Evolutionary conservation across 768 basidiomycete species (phyloP).

Genomic region (Chalciporus piperatus): DNA sequence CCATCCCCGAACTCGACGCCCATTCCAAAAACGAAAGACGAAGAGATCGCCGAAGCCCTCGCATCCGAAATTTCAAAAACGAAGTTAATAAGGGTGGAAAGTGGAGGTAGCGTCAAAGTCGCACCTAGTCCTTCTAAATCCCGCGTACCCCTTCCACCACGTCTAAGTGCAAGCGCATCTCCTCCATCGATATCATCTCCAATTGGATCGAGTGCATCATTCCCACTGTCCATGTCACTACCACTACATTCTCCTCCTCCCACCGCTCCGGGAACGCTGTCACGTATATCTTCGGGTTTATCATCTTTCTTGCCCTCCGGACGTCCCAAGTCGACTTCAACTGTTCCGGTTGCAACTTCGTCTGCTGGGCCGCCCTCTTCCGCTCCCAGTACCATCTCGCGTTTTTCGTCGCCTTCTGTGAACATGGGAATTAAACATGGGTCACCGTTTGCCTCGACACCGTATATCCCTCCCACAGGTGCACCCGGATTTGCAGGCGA

Average conservation of each 20-base stretch:
- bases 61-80: constrained; percentile 27
- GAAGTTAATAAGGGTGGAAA: constrained; percentile 3
- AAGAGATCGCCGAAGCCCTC: constrained; percentile 38
- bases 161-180: constrained; percentile 21
- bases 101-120: constrained; percentile 13
- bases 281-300: constrained; percentile 47
- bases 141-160: constrained; percentile 21
- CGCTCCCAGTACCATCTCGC: constrained; percentile 9
- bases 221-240: constrained; percentile 7
- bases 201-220: constrained; percentile 13
- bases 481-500: constrained; percentile 79
- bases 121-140: constrained; percentile 4
- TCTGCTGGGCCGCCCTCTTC: constrained; percentile 12
- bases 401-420: constrained; percentile 14
- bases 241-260: background rate
- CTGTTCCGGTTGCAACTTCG: constrained; percentile 1
- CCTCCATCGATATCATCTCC: constrained; percentile 24
- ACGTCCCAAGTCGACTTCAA: constrained; percentile 15
- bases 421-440: constrained; percentile 36
- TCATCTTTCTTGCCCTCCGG: constrained; percentile 44
- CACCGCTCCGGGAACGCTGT: constrained; percentile 32
- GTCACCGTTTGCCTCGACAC: constrained; percentile 48
- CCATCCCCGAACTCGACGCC: constrained; percentile 33
- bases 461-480: constrained; percentile 51
- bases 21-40: constrained; percentile 32